Percentiles rank a stretch among this genome's conserved stretches.
Conservation (phyloP, 2,329 filamentous ascomycete genomes). For the Coniella vitis region DNA sequence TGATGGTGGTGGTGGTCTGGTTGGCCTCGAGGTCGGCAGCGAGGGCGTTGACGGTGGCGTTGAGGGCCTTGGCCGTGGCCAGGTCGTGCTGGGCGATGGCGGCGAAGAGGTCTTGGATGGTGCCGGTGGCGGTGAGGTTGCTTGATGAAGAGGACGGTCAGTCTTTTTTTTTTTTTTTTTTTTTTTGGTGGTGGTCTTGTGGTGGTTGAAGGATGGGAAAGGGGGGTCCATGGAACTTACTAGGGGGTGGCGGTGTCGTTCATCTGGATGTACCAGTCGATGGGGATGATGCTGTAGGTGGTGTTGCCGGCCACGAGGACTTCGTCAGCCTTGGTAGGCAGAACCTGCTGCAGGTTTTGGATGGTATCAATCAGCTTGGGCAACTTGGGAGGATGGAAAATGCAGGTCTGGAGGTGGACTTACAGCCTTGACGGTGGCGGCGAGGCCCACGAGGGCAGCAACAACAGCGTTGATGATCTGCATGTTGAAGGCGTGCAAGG, state of each 20-base stretch:
- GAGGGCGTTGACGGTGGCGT: slow-evolving; percentile 4
- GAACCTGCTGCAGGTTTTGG: not conserved
- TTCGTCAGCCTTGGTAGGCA: not conserved
- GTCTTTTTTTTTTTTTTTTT: no score
- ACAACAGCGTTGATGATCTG: not conserved
- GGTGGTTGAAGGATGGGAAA: no score
- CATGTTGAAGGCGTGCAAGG: not conserved
- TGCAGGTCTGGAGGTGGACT: no score
- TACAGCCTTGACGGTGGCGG: not conserved
- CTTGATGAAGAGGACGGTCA: no score
- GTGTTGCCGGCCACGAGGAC: not conserved
- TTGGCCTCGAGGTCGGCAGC: not conserved
- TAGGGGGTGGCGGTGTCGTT: slow-evolving; percentile 2
- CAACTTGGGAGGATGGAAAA: no score
- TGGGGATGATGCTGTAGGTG: not conserved
- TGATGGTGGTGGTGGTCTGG: not conserved
- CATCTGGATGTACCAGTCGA: not conserved
- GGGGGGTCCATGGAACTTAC: not conserved
- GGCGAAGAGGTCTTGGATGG: not conserved
- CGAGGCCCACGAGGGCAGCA: not conserved
- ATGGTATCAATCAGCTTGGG: not conserved
- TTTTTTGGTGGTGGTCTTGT: no score
- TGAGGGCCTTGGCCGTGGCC: not conserved
- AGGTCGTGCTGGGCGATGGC: not conserved
- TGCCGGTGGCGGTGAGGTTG: not conserved